A percentile compares a stretch with the other conserved stretches of the same genome.
Conservation (phyloP, 345 rosid species). For the Trapa bicornis region DNA sequence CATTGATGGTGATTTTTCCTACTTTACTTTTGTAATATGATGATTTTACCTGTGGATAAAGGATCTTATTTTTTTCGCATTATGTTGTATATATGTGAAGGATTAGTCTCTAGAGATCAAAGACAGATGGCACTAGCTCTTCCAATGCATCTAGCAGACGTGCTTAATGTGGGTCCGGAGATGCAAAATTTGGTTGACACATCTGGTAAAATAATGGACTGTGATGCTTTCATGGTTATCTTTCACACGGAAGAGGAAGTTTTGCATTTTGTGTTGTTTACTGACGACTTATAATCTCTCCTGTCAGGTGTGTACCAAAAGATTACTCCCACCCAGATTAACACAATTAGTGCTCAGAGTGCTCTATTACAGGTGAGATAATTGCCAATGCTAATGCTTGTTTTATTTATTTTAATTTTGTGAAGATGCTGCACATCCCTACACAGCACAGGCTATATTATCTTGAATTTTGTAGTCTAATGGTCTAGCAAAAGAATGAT, state of each 20-base stretch:
- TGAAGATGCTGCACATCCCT: not conserved
- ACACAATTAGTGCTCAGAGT: constrained; percentile 46
- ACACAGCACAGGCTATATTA: not conserved
- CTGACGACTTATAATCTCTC: constrained; percentile 4
- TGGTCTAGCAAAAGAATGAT: not conserved
- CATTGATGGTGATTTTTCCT: not conserved
- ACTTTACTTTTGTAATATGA: not conserved
- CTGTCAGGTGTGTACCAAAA: constrained; percentile 55
- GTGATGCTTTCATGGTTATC: not conserved
- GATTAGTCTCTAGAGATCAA: constrained; percentile 67
- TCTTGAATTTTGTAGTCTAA: not conserved
- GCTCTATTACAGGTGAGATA: constrained; percentile 54
- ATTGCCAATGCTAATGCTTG: not conserved
- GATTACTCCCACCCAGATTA: constrained; percentile 45
- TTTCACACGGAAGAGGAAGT: not conserved
- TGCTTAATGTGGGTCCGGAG: constrained; percentile 47
- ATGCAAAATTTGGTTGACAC: constrained; percentile 43
- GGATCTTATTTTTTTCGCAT: not conserved
- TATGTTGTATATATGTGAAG: constrained; percentile 20
- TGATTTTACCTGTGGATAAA: not conserved
- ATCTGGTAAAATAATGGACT: constrained; percentile 28
- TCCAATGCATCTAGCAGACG: constrained; percentile 75
- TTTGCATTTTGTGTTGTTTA: not conserved
- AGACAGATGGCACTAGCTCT: constrained; percentile 67
- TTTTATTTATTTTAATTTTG: not conserved